Evolutionary conservation across 2,329 filamentous ascomycete genomes (phyloP), one percentile per base, ranked within the genome.

Genomic region (Paraconiothyrium sp.): DNA sequence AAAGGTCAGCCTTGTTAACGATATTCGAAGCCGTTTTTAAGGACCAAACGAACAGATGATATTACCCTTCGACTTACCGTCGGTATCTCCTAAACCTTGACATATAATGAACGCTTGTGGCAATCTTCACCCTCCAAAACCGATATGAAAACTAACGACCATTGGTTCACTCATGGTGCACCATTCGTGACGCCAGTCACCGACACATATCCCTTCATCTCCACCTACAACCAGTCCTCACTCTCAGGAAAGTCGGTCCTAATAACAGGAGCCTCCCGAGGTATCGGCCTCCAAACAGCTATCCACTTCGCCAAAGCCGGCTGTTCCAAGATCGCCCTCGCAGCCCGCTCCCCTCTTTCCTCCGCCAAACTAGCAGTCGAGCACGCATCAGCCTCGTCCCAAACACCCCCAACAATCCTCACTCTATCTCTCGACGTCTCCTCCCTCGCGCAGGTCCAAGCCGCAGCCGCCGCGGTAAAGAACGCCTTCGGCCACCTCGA

Each of bases 291-390:
- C n/a, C 35, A 43, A 27, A 55, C 52, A 20, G 52, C 52, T 3
- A n/a, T 55, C 6, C 52, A 55, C 27, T 88, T 82, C 64, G 86
- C 85, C 37, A 76, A 76, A 65, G 85, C 85, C 5, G 85, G 86
- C 7, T 83, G 81, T 41, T 80, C 82, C 0, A 72, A 76, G 27
- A 86, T 89, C 58, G 83, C 81, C 14, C 77, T 88, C 32, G 82
- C 77, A 4, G 86, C 85, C 0, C 83, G 87, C 30, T 84, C 55
- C 41, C 22, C 58, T 3, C 73, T 84, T 9, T 64, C 73, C 2
- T 71, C 75, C 0, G 67, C 82, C 0, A 70, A 68, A 22, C 44
- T 59, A 16, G 75, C 76, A 1, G 65, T 85, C 9, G 66, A 64
- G 10, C 72, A 67, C 6, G 80, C 83, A 1, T 69, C 72, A 3